These are phyloP conservation scores for Phytophthora nicotianae DNA, from an alignment of 352 stramenopile genomes.

Conservation along the genomic window DNA sequence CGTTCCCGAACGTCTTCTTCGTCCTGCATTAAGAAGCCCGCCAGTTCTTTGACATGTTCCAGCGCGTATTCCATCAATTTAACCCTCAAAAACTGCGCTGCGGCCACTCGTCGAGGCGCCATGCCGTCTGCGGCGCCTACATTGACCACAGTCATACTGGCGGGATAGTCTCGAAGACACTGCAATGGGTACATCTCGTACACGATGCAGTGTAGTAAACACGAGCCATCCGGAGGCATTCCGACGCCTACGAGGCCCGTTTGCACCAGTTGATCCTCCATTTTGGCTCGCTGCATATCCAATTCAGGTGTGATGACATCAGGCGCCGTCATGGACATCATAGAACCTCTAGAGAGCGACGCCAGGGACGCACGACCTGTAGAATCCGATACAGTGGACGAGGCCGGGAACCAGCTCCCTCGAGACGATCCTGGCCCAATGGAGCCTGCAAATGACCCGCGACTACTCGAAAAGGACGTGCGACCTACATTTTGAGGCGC, in stretches of 20 bases:
- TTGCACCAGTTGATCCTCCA: constrained; percentile 74
- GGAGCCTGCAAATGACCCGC: constrained; percentile 36
- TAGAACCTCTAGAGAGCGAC: constrained; percentile 49
- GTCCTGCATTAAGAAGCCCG: constrained; percentile 75
- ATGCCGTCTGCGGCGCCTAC: constrained; percentile 80
- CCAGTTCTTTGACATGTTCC: constrained; percentile 59
- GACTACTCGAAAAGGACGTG: constrained; percentile 27
- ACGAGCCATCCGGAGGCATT: constrained; percentile 84
- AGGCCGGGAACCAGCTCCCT: constrained; percentile 70
- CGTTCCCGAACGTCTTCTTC: constrained; percentile 68
- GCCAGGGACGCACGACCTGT: constrained; percentile 24
- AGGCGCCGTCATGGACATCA: constrained; percentile 70
- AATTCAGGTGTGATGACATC: constrained; percentile 72
- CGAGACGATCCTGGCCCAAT: constrained; percentile 31
- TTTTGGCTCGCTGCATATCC: constrained; percentile 76
- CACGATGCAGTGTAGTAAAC: constrained; percentile 82
- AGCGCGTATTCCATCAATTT: constrained; percentile 81
- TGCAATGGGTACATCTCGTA: constrained; percentile 88
- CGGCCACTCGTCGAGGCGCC: constrained; percentile 68
- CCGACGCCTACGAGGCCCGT: constrained; percentile 70
- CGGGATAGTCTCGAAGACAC: constrained; percentile 71
- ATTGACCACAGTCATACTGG: constrained; percentile 81
- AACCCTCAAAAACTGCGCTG: constrained; percentile 64
- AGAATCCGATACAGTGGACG: constrained; percentile 28
- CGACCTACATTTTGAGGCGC: constrained; percentile 20